Evolutionary conservation across 805 yeast genomes (phyloP).

Genomic region (Pichia kluyveri): DNA sequence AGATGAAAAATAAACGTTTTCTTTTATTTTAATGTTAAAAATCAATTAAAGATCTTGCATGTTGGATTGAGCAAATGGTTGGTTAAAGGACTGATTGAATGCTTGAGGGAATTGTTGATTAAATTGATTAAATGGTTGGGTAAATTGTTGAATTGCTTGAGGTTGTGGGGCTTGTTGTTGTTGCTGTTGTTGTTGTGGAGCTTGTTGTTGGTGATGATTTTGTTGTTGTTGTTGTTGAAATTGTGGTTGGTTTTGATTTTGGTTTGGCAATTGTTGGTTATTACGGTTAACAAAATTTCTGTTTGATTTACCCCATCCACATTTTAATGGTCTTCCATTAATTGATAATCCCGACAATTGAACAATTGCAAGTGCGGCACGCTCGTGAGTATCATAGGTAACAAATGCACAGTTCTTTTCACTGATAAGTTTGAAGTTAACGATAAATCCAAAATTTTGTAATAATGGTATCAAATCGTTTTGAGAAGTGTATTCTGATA

Average conservation of each 20-base stretch:
- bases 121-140: background rate
- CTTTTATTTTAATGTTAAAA: background rate
- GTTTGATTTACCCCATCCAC: slow-evolving; percentile 72
- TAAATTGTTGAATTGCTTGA: background rate
- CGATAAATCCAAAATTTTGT: slow-evolving; percentile 74
- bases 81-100: background rate
- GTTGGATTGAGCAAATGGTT: background rate
- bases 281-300: background rate
- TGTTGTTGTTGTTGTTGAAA: background rate
- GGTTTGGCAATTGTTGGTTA: background rate
- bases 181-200: background rate
- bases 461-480: slow-evolving; percentile 63
- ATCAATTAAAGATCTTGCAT: background rate
- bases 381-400: slow-evolving; percentile 76
- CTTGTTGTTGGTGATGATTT: background rate
- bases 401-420: slow-evolving; percentile 87
- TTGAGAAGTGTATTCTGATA: slow-evolving; percentile 69
- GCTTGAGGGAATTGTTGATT: background rate
- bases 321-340: slow-evolving; percentile 69
- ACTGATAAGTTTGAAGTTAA: slow-evolving; percentile 70
- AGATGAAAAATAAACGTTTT: background rate
- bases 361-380: slow-evolving; percentile 82
- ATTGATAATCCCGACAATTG: slow-evolving; percentile 63
- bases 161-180: background rate
- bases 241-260: background rate